These are phyloP conservation scores for Serendipita sp. DNA, from an alignment of 768 basidiomycete genomes.

Conservation along the genomic window DNA sequence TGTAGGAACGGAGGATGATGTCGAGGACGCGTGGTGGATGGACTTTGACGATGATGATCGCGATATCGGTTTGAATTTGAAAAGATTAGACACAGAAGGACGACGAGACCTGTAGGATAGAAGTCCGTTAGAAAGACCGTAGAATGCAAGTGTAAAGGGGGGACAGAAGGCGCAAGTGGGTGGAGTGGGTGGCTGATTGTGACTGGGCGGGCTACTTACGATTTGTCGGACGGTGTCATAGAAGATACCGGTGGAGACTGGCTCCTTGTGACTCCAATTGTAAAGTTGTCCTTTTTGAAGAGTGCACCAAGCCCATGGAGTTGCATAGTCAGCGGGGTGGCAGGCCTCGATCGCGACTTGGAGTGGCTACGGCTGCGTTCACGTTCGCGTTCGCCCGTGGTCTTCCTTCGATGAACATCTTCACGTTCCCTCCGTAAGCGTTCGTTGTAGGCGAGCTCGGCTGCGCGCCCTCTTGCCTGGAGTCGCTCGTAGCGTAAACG, in stretches of 20 bases:
- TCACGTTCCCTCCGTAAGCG: background rate
- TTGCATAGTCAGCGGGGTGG: background rate
- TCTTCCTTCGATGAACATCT: background rate
- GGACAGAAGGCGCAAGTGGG: no score
- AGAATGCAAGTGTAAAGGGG: background rate
- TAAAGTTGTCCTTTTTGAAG: background rate
- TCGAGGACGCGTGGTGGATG: background rate
- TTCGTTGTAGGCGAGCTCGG: background rate
- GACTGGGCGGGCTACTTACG: background rate
- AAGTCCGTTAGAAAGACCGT: background rate
- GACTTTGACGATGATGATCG: background rate
- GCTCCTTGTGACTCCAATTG: background rate
- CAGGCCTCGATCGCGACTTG: background rate
- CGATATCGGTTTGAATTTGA: background rate
- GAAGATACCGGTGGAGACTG: background rate
- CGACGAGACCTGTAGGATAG: background rate
- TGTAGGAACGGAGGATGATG: background rate
- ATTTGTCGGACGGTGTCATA: background rate
- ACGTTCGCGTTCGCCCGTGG: background rate
- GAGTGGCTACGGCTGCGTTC: background rate
- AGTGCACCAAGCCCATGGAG: background rate
- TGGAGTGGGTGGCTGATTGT: background rate
- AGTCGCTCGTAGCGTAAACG: slow-evolving; percentile 4
- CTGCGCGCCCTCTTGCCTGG: background rate
- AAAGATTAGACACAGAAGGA: background rate